Conservation (phyloP, 2,329 filamentous ascomycete genomes). For the Myriangium duriaei region DNA sequence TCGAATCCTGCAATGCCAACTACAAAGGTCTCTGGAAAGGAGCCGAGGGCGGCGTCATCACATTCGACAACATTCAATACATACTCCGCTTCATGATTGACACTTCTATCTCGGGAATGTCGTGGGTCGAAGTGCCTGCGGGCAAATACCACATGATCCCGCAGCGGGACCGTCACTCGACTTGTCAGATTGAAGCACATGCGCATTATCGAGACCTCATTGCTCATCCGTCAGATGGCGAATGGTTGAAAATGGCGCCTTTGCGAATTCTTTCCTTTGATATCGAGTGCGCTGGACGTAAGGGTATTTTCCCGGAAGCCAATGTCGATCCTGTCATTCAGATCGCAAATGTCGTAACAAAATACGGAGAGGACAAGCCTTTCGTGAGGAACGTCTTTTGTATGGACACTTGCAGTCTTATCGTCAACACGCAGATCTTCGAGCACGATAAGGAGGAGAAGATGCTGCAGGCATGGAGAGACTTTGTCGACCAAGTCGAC, state of each 20-base stretch:
- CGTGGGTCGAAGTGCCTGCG: slow-evolving; percentile 81
- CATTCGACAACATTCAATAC: slow-evolving; percentile 94
- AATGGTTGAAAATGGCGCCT: slow-evolving; percentile 97
- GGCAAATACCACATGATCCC: slow-evolving; percentile 60
- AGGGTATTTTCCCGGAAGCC: slow-evolving; percentile 92
- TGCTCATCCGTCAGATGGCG: slow-evolving; percentile 75
- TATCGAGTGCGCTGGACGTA: slow-evolving; percentile 95
- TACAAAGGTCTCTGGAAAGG: slow-evolving; percentile 83
- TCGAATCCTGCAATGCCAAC: slow-evolving; percentile 68
- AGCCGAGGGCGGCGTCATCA: slow-evolving; percentile 60
- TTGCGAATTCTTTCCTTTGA: slow-evolving; percentile 89
- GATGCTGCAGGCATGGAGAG: slow-evolving; percentile 85
- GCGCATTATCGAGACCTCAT: slow-evolving; percentile 74
- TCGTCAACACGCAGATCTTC: slow-evolving; percentile 87
- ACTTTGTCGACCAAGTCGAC: slow-evolving; percentile 81
- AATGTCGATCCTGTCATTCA: slow-evolving; percentile 90
- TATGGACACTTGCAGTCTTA: slow-evolving; percentile 78
- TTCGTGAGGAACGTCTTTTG: slow-evolving; percentile 97
- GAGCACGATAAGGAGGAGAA: slow-evolving; percentile 70
- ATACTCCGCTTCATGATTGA: slow-evolving; percentile 97
- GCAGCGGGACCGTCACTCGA: slow-evolving; percentile 61
- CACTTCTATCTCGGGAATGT: slow-evolving; percentile 85
- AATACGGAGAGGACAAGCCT: slow-evolving; percentile 88
- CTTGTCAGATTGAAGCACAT: slow-evolving; percentile 89
- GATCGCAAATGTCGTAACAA: slow-evolving; percentile 90